Evolutionary conservation across 1,139 yeast species (phyloP).

Genomic region (Taphrina populina): DNA sequence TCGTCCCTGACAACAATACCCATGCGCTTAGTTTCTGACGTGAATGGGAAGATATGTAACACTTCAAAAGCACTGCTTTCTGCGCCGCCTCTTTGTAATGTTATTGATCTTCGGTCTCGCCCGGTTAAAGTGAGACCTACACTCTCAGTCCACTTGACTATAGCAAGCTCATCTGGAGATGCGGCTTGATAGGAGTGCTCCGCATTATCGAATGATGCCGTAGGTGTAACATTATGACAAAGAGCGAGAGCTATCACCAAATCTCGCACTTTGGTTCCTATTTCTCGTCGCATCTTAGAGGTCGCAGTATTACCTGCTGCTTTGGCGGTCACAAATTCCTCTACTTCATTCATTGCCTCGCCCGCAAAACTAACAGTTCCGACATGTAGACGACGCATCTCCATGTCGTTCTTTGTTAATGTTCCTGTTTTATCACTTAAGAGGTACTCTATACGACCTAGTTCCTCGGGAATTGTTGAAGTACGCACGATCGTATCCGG

Average conservation of each 20-base stretch:
- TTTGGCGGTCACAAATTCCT: conserved; percentile 50
- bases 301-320: background rate
- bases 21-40: conserved; percentile 94
- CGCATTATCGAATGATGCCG: conserved; percentile 54
- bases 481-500: conserved; percentile 91
- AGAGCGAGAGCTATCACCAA: conserved; percentile 77
- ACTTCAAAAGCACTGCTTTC: conserved; percentile 64
- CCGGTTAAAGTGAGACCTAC: conserved; percentile 78
- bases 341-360: conserved; percentile 86
- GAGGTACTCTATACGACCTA: conserved; percentile 91
- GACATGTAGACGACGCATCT: conserved; percentile 83
- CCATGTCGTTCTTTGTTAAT: conserved; percentile 97
- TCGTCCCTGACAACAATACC: conserved; percentile 76
- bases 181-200: conserved; percentile 88
- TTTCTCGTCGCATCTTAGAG: conserved; percentile 54
- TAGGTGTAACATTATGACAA: conserved; percentile 95
- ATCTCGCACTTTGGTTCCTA: conserved; percentile 74
- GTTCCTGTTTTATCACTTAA: conserved; percentile 97
- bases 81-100: conserved; percentile 46
- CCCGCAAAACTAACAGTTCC: conserved; percentile 91
- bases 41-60: conserved; percentile 85
- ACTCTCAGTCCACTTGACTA: conserved; percentile 82
- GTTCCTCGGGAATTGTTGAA: conserved; percentile 95
- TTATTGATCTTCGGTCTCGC: conserved; percentile 76
- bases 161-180: conserved; percentile 97